A percentile compares a stretch with the other conserved stretches of the same genome.
phyloP scores from a whole-genome alignment of 805 yeast species.

The Komagataella kurtzmanii region DNA sequence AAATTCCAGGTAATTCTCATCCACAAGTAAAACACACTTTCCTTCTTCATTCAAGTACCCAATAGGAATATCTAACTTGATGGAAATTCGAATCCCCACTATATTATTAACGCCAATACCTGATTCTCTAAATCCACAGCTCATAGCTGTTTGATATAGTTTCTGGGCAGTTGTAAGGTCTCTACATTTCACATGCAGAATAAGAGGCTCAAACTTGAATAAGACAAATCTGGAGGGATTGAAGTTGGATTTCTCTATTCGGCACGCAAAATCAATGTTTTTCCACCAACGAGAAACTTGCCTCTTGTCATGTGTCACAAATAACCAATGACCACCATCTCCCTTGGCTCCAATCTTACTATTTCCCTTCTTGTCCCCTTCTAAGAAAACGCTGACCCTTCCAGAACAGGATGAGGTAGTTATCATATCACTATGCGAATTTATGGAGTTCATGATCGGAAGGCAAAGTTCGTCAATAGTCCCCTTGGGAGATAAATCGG shows the following conservation, averaged over 20 bases:
- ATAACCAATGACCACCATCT: constrained; percentile 73
- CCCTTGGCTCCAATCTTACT: constrained; percentile 70
- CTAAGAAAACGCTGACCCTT: constrained; percentile 68
- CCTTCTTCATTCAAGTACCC: constrained; percentile 32
- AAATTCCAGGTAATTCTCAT: constrained; percentile 32
- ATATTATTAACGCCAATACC: constrained; percentile 73
- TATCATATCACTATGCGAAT: constrained; percentile 51
- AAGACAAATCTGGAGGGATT: constrained; percentile 39
- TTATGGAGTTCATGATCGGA: constrained; percentile 61
- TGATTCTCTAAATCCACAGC: constrained; percentile 76
- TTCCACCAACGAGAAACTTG: constrained; percentile 37
- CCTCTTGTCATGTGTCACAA: constrained; percentile 53
- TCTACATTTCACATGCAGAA: constrained; percentile 73
- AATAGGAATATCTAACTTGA: constrained; percentile 65
- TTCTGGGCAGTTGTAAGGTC: constrained; percentile 41
- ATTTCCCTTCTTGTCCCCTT: constrained; percentile 40
- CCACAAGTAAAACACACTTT: constrained; percentile 27
- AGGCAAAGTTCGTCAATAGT: constrained; percentile 62
- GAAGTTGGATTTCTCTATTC: not conserved
- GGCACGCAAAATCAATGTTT: constrained; percentile 11
- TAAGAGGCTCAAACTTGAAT: constrained; percentile 77
- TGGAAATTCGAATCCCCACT: constrained; percentile 68
- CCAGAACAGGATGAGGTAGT: constrained; percentile 89
- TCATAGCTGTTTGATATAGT: constrained; percentile 61
- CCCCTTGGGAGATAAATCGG: constrained; percentile 80